Conservation (phyloP, 352 stramenopile genomes). For the Globisporangium paroecandrum region DNA sequence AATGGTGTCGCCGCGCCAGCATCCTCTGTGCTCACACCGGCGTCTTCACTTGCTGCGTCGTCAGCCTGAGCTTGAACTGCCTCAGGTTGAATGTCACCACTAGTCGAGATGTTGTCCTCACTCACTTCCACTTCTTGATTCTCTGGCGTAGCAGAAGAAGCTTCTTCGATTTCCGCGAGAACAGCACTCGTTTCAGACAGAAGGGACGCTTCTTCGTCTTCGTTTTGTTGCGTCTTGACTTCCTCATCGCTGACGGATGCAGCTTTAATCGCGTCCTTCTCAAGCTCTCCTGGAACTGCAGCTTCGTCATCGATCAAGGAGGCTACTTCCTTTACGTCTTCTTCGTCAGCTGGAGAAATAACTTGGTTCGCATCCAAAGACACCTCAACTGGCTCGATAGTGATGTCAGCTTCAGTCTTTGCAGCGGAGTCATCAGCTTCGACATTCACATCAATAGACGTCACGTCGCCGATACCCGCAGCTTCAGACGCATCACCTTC, state of each 20-base stretch:
- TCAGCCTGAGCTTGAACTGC: neutral
- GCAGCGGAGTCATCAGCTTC: neutral
- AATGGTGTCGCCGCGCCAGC: slow-evolving; percentile 6
- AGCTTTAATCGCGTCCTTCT: neutral
- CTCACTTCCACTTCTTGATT: neutral
- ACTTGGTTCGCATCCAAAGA: neutral
- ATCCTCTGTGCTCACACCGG: slow-evolving; percentile 1
- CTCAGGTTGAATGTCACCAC: neutral
- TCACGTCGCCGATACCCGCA: neutral
- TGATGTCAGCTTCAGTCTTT: neutral
- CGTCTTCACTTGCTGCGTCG: neutral
- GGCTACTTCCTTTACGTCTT: neutral
- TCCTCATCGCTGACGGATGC: neutral
- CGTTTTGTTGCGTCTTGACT: neutral
- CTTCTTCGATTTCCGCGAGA: neutral
- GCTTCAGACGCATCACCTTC: neutral
- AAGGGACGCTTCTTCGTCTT: neutral
- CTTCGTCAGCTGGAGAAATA: neutral
- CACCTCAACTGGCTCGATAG: neutral
- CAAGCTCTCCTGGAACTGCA: neutral
- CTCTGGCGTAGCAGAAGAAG: neutral
- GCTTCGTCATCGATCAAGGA: neutral
- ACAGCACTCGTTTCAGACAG: neutral
- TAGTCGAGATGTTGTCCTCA: slow-evolving; percentile 5
- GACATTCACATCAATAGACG: neutral